Conservation (phyloP, 305 asterid genomes). For the Solanum hybrid region DNA sequence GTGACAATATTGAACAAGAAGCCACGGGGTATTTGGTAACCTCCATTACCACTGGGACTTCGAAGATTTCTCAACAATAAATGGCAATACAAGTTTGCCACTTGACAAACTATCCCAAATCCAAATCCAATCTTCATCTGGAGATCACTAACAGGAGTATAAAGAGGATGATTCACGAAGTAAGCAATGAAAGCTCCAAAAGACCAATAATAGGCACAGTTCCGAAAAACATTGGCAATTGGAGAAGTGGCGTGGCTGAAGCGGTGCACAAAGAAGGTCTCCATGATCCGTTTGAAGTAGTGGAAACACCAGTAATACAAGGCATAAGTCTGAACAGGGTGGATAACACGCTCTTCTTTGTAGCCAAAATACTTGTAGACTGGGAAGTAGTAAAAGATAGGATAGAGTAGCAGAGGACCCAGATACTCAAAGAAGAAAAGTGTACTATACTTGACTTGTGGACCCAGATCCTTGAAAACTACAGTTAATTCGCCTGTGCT, state of each 20-base stretch:
- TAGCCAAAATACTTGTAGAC: conserved; percentile 65
- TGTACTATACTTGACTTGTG: conserved; percentile 83
- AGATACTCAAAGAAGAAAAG: conserved; percentile 90
- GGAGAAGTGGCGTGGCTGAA: conserved; percentile 98
- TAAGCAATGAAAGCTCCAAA: conserved; percentile 82
- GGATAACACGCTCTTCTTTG: conserved; percentile 53
- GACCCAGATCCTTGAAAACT: conserved; percentile 86
- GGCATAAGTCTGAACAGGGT: conserved; percentile 86
- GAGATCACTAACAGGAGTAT: conserved; percentile 77
- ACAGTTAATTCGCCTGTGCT: conserved; percentile 45
- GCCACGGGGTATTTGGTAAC: conserved; percentile 90
- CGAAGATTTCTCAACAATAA: conserved; percentile 80
- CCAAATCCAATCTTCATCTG: conserved; percentile 86
- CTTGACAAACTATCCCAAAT: conserved; percentile 71
- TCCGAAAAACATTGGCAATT: conserved; percentile 73
- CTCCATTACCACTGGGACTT: conserved; percentile 46
- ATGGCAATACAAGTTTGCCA: conserved; percentile 84
- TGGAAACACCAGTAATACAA: conserved; percentile 89
- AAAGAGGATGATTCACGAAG: conserved; percentile 78
- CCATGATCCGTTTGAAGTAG: conserved; percentile 89
- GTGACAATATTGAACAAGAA: conserved; percentile 86
- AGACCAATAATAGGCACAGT: conserved; percentile 96
- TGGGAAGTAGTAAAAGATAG: conserved; percentile 67
- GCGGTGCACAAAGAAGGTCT: conserved; percentile 90
- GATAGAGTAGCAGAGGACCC: conserved; percentile 85